Percentiles rank a stretch among this genome's conserved stretches.
These are phyloP conservation scores for Canariomyces notabilis DNA, from an alignment of 2,329 filamentous ascomycete species.

Conservation along the genomic window DNA sequence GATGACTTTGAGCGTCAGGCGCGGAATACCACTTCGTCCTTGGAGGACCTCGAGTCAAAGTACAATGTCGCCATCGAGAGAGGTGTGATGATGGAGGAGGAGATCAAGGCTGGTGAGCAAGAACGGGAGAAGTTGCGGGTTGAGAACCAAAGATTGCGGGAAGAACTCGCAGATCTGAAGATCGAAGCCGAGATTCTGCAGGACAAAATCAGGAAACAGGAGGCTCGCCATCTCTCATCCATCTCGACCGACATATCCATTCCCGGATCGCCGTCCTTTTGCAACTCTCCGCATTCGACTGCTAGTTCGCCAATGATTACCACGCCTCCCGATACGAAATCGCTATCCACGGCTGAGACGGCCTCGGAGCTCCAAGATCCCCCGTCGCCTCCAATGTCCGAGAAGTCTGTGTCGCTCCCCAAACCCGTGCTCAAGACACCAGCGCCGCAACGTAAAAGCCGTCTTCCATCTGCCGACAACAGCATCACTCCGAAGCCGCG, in stretches of 20 bases:
- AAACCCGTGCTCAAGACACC: slow-evolving; percentile 36
- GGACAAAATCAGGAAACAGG: slow-evolving; percentile 80
- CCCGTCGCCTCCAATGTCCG: slow-evolving; percentile 90
- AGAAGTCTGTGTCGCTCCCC: slow-evolving; percentile 60
- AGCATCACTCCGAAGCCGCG: slow-evolving; percentile 51
- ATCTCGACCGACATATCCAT: slow-evolving; percentile 59
- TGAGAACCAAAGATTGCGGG: slow-evolving; percentile 80
- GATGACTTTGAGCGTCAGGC: slow-evolving; percentile 98
- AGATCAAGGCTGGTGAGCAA: slow-evolving; percentile 85
- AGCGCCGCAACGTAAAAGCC: slow-evolving; percentile 46
- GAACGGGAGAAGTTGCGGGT: slow-evolving; percentile 87
- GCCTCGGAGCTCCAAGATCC: slow-evolving; percentile 70
- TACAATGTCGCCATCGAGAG: slow-evolving; percentile 93
- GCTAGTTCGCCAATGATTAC: slow-evolving; percentile 85
- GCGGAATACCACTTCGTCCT: slow-evolving; percentile 87
- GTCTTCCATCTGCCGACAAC: slow-evolving; percentile 51
- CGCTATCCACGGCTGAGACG: slow-evolving; percentile 50
- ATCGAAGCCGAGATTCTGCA: slow-evolving; percentile 92
- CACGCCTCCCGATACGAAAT: slow-evolving; percentile 73
- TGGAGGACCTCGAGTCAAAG: slow-evolving; percentile 95
- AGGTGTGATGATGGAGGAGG: slow-evolving; percentile 88
- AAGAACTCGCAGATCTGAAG: slow-evolving; percentile 88
- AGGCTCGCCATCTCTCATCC: slow-evolving; percentile 51
- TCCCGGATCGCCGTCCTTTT: slow-evolving; percentile 67
- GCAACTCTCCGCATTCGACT: slow-evolving; percentile 74